Evolutionary conservation across 78 protist genomes (phyloP).

Genomic region (Cyanophora paradoxa): DNA sequence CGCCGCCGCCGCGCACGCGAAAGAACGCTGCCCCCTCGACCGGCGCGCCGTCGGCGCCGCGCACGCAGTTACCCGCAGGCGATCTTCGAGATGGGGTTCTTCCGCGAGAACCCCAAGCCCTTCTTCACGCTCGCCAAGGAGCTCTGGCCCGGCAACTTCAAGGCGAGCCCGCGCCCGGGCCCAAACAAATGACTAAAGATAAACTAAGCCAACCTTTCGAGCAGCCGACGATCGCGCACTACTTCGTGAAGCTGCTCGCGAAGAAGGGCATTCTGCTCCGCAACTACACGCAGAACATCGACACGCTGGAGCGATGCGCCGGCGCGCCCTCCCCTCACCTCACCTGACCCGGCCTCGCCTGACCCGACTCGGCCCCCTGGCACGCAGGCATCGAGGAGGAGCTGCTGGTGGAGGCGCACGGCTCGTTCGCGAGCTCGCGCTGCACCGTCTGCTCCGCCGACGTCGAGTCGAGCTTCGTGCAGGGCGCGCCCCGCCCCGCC

Average conservation of each 20-base stretch:
- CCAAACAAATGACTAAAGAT: too few species aligned
- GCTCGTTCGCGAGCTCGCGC: conserved; percentile 33
- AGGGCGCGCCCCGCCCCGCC: too few species aligned
- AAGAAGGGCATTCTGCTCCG: conserved; percentile 64
- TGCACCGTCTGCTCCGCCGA: conserved; percentile 9
- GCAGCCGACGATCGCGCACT: conserved; percentile 72
- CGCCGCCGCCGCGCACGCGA: too few species aligned
- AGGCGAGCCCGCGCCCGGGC: too few species aligned
- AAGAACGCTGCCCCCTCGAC: too few species aligned
- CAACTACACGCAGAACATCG: conserved; percentile 90
- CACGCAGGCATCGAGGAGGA: background rate
- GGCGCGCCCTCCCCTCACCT: background rate
- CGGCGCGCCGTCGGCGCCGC: too few species aligned
- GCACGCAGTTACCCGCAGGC: conserved; percentile 51
- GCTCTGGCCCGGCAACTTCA: conserved; percentile 44
- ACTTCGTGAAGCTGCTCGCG: conserved; percentile 58
- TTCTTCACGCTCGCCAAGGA: conserved; percentile 74
- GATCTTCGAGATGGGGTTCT: conserved; percentile 58
- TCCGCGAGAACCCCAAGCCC: conserved; percentile 62
- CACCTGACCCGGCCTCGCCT: background rate
- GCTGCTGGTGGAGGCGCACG: conserved; percentile 57
- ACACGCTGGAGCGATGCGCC: conserved; percentile 49
- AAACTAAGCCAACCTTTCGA: too few species aligned
- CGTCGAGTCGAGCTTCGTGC: background rate
- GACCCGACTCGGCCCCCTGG: background rate